These are phyloP conservation scores for Podaxis carcinomalis DNA, from an alignment of 768 basidiomycete species.

Conservation along the genomic window DNA sequence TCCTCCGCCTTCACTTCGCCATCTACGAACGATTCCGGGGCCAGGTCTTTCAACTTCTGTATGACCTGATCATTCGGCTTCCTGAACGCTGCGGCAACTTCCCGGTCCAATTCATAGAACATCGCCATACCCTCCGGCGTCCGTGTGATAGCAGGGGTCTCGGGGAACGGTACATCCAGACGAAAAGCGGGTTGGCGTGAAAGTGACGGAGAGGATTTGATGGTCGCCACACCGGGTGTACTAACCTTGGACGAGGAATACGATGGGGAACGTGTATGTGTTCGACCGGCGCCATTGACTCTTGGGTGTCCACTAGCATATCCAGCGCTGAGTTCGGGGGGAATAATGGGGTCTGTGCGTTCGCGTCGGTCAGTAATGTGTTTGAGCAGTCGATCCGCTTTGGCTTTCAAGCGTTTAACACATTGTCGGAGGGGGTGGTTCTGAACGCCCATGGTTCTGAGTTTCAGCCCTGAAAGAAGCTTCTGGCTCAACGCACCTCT, in stretches of 20 bases:
- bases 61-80: slow-evolving; percentile 17
- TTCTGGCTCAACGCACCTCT: slow-evolving; percentile 58
- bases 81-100: slow-evolving; percentile 29
- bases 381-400: slow-evolving; percentile 81
- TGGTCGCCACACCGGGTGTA: slow-evolving; percentile 24
- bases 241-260: slow-evolving; percentile 22
- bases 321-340: slow-evolving; percentile 35
- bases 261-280: slow-evolving; percentile 37
- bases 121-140: slow-evolving; percentile 70
- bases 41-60: slow-evolving; percentile 32
- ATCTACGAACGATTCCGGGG: slow-evolving; percentile 27
- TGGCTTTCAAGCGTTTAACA: slow-evolving; percentile 74
- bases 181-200: slow-evolving; percentile 4
- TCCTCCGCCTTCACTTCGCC: slow-evolving; percentile 31
- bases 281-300: slow-evolving; percentile 37
- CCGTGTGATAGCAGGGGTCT: slow-evolving; percentile 65
- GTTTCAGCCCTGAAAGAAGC: neutral
- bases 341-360: slow-evolving; percentile 66
- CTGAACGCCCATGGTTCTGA: slow-evolving; percentile 32
- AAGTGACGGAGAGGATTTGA: slow-evolving; percentile 22
- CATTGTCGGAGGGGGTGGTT: slow-evolving; percentile 84
- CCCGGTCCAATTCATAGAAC: slow-evolving; percentile 58
- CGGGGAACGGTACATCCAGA: slow-evolving; percentile 51
- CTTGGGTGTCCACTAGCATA: slow-evolving; percentile 27
- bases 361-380: slow-evolving; percentile 90